Conservation (phyloP, 2,329 filamentous ascomycete genomes). For the Falciphora oryzae region DNA sequence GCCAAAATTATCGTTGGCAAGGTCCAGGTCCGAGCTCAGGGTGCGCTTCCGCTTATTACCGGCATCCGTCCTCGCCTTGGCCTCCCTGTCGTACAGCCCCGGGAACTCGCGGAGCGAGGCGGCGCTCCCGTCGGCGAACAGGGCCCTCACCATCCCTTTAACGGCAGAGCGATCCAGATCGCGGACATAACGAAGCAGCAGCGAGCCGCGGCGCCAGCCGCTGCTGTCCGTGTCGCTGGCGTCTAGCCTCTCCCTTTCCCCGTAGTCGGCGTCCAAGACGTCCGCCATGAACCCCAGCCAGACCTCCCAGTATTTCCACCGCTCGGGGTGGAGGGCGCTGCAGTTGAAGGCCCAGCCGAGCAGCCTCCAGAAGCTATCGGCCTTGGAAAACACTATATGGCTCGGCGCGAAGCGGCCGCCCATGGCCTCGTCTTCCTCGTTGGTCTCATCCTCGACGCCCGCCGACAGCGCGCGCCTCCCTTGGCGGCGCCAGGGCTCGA, state of each 20-base stretch:
- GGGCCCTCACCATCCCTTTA: slow-evolving; percentile 56
- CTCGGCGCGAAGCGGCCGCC: slow-evolving; percentile 55
- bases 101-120: slow-evolving; percentile 49
- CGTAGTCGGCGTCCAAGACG: slow-evolving; percentile 66
- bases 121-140: slow-evolving; percentile 60
- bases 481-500: slow-evolving; percentile 31
- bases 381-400: slow-evolving; percentile 66
- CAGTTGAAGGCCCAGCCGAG: slow-evolving; percentile 94
- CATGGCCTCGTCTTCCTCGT: slow-evolving; percentile 46
- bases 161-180: slow-evolving; percentile 16
- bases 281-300: slow-evolving; percentile 80
- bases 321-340: slow-evolving; percentile 61
- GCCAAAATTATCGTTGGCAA: slow-evolving; percentile 54
- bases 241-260: slow-evolving; percentile 49
- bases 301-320: slow-evolving; percentile 76
- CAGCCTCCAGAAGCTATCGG: slow-evolving; percentile 82
- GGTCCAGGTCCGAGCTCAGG: slow-evolving; percentile 36
- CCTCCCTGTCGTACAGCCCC: slow-evolving; percentile 65
- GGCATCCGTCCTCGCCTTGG: slow-evolving; percentile 36
- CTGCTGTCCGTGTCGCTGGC: slow-evolving; percentile 3
- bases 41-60: slow-evolving; percentile 45
- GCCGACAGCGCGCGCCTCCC: neutral
- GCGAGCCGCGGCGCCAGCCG: slow-evolving; percentile 32
- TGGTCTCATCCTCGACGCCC: slow-evolving; percentile 2
- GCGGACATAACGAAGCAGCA: slow-evolving; percentile 55